phyloP scores from a whole-genome alignment of 179 eudicot species.

The Amaranthus tricolor region DNA sequence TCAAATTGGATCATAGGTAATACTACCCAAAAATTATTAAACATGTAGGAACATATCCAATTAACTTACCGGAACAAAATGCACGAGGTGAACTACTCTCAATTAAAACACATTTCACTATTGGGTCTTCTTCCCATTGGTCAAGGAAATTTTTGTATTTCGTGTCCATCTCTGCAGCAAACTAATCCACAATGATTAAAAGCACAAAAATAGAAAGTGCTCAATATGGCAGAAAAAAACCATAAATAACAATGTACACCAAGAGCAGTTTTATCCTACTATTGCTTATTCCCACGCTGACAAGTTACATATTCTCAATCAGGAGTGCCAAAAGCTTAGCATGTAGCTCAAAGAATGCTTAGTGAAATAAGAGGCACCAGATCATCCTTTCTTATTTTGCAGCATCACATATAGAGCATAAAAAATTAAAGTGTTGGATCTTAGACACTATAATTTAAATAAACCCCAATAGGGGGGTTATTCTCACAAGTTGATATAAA shows the following conservation, averaged over 20 bases:
- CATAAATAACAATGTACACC: neutral
- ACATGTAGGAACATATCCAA: neutral
- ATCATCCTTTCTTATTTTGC: neutral
- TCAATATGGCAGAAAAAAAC: neutral
- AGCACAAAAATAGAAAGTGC: neutral
- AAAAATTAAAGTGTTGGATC: neutral
- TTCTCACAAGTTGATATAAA: neutral
- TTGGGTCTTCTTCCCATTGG: conserved; percentile 87
- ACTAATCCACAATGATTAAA: neutral
- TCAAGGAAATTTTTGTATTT: conserved; percentile 81
- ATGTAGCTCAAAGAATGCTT: neutral
- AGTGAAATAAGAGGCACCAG: neutral
- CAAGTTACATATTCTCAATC: neutral
- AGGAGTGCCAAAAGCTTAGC: neutral
- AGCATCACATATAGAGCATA: neutral
- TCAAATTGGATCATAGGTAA: no score
- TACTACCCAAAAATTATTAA: no score
- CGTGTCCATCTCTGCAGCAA: conserved; percentile 71
- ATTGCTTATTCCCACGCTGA: neutral
- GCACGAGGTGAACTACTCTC: conserved; percentile 84
- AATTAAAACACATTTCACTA: conserved; percentile 73
- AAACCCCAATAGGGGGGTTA: neutral
- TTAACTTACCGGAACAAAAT: conserved; percentile 68
- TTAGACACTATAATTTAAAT: neutral
- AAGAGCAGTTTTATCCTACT: neutral